Evolutionary conservation across 768 basidiomycete species (phyloP), one percentile per base, ranked within the genome.

Genomic region (Xerocomellus dryophilus): DNA sequence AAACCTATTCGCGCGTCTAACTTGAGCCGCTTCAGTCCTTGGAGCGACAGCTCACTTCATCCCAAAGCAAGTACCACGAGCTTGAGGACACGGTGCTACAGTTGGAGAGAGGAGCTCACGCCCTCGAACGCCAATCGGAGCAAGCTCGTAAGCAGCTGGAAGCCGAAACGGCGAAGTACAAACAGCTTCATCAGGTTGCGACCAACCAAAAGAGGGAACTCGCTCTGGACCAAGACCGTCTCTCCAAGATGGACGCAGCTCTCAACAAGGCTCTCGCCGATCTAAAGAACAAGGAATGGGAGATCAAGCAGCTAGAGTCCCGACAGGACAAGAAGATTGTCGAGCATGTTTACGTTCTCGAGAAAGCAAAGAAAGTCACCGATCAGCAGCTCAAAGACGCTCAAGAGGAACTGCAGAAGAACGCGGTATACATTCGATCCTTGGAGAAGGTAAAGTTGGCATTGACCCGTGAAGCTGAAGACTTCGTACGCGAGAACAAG

Each of bases 311-410:
- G 59, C 73, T 98, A 9, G 85, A 89, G 48, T 87, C 90, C 3
- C 84, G 81, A 66, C 89, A 97, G 66, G 93, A 98, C 76, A 98
- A 95, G 75, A 97, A 91, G n/a, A 95, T 97, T 54, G 94, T 98
- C 41, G 95, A 98, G 70, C 96, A 98, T 65, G 92, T 97, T 23
- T 87, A 98, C 67, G 96, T 98, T 27, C 79, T 96, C 11, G 94
- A 98, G 68, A 91, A 95, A 67, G 96, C 96, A 15, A 98, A 98
- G 71, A 85, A 85, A 34, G 85, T 96, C 52, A 95, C 96, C 1
- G 96, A 98, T 67, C 83, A 88, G 36, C 92, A 97, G 65, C 82
- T 98, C 15, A 82, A 78, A 18, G 90, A 91, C 2, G 88, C 93
- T 0, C 86, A 90, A 51, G 70, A 77, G 18, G 93, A 96, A 67